These are phyloP conservation scores for Lecanoromycetidae sp. DNA, from an alignment of 2,329 filamentous ascomycete genomes.

Conservation along the genomic window DNA sequence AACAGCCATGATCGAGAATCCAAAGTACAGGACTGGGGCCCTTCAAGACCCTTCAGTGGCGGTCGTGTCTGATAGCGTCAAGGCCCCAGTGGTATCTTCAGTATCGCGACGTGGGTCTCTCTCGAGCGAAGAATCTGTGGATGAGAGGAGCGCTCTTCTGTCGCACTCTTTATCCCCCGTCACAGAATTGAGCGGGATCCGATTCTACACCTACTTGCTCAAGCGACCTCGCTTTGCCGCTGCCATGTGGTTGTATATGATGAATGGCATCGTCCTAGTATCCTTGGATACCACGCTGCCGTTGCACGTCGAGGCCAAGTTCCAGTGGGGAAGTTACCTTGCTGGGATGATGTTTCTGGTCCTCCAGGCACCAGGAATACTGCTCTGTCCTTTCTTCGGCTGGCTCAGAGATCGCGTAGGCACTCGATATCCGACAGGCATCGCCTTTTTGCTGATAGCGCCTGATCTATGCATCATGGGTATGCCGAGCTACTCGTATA, in stretches of 20 bases:
- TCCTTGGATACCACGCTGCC: background rate
- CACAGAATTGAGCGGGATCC: no score
- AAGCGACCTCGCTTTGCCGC: background rate
- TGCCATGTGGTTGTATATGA: background rate
- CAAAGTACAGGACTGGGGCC: no score
- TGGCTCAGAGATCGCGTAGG: conserved; percentile 1
- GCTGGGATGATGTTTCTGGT: background rate
- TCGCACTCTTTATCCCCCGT: no score
- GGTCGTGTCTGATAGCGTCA: no score
- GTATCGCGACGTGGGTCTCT: no score
- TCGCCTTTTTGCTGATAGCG: background rate
- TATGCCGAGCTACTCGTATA: background rate
- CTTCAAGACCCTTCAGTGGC: no score
- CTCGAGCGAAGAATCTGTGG: no score
- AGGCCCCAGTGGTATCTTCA: no score
- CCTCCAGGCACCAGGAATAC: background rate
- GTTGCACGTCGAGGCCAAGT: background rate
- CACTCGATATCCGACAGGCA: background rate
- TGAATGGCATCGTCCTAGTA: background rate
- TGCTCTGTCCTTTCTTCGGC: background rate
- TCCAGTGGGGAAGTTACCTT: background rate
- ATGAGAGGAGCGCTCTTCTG: no score
- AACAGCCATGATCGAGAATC: no score
- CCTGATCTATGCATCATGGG: background rate
- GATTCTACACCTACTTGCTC: no score